phyloP scores from a whole-genome alignment of 345 rosid species.

The Eucalyptus rudis region DNA sequence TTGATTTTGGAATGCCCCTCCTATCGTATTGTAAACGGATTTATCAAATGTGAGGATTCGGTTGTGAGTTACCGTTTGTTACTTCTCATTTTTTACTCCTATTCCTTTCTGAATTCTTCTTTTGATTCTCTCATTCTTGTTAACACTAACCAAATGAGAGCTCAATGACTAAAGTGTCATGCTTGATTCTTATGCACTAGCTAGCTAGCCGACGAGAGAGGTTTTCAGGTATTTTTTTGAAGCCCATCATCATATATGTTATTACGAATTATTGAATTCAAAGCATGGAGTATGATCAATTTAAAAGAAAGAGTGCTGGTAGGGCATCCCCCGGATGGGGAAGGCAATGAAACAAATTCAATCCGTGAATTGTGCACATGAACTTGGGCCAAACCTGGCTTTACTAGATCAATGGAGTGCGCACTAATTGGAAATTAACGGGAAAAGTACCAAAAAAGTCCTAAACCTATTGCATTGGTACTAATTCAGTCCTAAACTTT shows the following conservation, averaged over 20 bases:
- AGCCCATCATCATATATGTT: neutral
- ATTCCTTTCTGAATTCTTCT: neutral
- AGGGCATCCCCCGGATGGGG: neutral
- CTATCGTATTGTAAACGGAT: neutral
- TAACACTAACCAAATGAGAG: neutral
- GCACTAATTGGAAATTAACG: neutral
- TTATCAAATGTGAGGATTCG: neutral
- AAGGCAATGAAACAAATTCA: neutral
- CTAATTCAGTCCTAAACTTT: too few species aligned
- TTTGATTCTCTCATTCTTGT: neutral
- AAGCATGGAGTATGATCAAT: neutral
- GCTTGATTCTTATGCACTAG: neutral
- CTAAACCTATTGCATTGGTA: too few species aligned
- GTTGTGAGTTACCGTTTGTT: neutral
- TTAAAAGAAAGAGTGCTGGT: neutral
- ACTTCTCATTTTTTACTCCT: neutral
- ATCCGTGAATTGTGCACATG: neutral
- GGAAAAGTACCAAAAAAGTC: too few species aligned
- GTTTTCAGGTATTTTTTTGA: neutral
- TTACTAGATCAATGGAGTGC: neutral
- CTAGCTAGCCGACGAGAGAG: neutral
- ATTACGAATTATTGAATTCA: neutral
- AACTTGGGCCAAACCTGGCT: neutral
- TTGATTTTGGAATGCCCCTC: neutral
- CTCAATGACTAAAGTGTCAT: neutral